A percentile compares a stretch with the other conserved stretches of the same genome.
Conservation (phyloP, 352 stramenopile genomes). For the Phytophthora fragariaefolia region DNA sequence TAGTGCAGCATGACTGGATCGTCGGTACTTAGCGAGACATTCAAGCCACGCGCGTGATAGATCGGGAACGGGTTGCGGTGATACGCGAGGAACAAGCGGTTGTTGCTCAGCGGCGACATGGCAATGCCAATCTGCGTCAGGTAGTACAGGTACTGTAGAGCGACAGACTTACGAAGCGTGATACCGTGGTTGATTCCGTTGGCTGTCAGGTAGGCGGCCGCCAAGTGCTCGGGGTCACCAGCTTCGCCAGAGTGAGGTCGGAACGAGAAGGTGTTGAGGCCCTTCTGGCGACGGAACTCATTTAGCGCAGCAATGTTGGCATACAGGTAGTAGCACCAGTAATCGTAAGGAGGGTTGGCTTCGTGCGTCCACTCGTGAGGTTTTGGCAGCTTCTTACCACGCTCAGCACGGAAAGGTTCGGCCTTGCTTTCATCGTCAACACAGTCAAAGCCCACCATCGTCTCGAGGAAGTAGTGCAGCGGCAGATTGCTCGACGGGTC, state of each 20-base stretch:
- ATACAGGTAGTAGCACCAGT: slow-evolving; percentile 98
- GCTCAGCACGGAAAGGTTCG: slow-evolving; percentile 85
- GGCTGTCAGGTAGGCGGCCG: slow-evolving; percentile 87
- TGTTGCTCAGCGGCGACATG: slow-evolving; percentile 95
- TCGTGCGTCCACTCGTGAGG: slow-evolving; percentile 91
- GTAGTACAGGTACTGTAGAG: slow-evolving; percentile 99
- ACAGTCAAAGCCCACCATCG: slow-evolving; percentile 98
- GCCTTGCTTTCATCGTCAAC: slow-evolving; percentile 98
- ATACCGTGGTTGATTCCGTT: slow-evolving; percentile 99
- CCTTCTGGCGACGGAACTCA: slow-evolving; percentile 89
- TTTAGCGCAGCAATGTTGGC: slow-evolving; percentile 98
- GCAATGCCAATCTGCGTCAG: slow-evolving; percentile 96
- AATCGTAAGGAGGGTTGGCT: slow-evolving; percentile 93
- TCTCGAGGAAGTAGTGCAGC: slow-evolving; percentile 94
- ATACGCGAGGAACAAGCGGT: slow-evolving; percentile 96
- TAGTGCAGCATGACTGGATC: slow-evolving; percentile 99
- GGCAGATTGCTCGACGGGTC: slow-evolving; percentile 93
- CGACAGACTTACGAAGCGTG: slow-evolving; percentile 96
- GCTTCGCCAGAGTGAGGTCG: slow-evolving; percentile 98
- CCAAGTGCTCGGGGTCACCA: slow-evolving; percentile 97
- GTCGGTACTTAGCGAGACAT: slow-evolving; percentile 98
- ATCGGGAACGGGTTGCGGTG: slow-evolving; percentile 95
- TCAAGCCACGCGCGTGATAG: slow-evolving; percentile 96
- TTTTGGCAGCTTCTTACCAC: slow-evolving; percentile 75
- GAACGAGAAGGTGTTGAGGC: slow-evolving; percentile 95